phyloP scores from a whole-genome alignment of 2,329 filamentous ascomycete genomes.

The Curvularia sp. region DNA sequence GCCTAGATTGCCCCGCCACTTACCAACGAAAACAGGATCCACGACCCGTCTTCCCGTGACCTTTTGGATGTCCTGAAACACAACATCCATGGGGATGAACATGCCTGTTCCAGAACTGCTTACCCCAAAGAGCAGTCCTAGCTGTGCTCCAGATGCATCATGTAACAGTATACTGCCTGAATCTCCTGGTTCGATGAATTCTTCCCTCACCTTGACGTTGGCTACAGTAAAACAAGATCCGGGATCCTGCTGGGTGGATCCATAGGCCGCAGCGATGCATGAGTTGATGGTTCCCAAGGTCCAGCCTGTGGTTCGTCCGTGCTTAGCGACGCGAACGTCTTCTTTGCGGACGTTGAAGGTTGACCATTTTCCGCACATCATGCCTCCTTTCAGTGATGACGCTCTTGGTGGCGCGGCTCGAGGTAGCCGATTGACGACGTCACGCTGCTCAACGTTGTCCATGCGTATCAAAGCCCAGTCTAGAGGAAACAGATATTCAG shows the following conservation, averaged over 20 bases:
- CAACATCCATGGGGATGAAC: neutral
- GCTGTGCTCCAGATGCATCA: neutral
- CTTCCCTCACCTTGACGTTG: accelerated
- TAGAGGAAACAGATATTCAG: neutral
- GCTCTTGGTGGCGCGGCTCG: neutral
- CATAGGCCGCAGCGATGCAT: neutral
- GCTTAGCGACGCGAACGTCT: neutral
- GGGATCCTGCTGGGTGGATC: neutral
- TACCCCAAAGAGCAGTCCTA: neutral
- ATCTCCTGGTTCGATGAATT: neutral
- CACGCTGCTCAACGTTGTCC: neutral
- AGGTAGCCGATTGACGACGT: neutral
- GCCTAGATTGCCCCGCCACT: neutral
- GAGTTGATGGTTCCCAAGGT: neutral
- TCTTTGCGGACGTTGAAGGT: neutral
- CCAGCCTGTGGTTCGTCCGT: neutral
- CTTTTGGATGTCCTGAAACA: neutral
- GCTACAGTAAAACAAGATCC: neutral
- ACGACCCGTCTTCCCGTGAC: neutral
- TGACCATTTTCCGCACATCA: neutral
- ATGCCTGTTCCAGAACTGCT: neutral
- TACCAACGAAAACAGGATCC: neutral
- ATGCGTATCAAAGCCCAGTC: conserved; percentile 5
- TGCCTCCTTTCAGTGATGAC: too few species aligned
- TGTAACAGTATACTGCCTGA: conserved; percentile 1